Conservation (phyloP, 2,329 filamentous ascomycete species). For the Pyrenochaeta sp. region DNA sequence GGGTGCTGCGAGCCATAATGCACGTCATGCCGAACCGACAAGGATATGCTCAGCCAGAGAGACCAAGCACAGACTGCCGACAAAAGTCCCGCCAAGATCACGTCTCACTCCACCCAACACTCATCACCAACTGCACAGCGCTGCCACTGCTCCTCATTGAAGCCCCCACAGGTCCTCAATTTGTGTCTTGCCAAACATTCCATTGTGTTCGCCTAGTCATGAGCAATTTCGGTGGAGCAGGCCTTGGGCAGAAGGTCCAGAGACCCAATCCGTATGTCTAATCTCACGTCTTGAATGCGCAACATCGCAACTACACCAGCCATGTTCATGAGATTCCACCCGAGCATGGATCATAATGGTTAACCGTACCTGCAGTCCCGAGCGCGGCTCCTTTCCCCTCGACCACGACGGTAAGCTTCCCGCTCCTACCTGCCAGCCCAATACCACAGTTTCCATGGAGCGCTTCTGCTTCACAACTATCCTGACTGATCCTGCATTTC, state of each 20-base stretch:
- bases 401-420: conserved; percentile 78
- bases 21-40: conserved; percentile 28
- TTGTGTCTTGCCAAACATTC: no score
- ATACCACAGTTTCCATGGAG: not conserved
- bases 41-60: conserved; percentile 5
- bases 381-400: conserved; percentile 94
- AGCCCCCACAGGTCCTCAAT: not conserved
- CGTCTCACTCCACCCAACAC: conserved; percentile 34
- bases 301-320: not conserved
- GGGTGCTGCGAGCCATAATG: conserved; percentile 6
- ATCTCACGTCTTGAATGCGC: conserved; percentile 3
- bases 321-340: not conserved
- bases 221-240: conserved; percentile 76
- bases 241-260: conserved; percentile 67
- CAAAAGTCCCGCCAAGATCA: conserved; percentile 24
- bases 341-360: conserved; percentile 13
- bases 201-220: conserved; percentile 45
- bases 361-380: conserved; percentile 66
- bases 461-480: not conserved
- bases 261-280: conserved; percentile 72
- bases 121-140: conserved; percentile 5
- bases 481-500: conserved; percentile 31
- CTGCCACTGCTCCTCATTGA: conserved; percentile 8
- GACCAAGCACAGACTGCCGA: not conserved
- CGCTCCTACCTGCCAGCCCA: conserved; percentile 56